Evolutionary conservation across 768 basidiomycete genomes (phyloP).

Genomic region (Baorangia bicolor): DNA sequence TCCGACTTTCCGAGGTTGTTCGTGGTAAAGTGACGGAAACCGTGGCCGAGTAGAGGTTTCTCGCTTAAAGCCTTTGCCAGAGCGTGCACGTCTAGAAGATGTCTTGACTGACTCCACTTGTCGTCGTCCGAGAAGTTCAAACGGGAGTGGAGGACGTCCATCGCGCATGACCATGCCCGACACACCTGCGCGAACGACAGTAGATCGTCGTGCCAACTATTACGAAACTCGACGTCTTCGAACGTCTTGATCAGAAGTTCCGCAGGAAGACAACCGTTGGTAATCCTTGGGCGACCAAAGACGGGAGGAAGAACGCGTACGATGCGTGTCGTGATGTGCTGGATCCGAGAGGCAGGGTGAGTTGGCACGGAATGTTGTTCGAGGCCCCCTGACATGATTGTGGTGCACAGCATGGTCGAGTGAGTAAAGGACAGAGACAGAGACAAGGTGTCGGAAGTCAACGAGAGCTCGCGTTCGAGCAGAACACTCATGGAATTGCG

Average conservation of each 20-base stretch:
- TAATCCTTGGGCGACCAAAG: background rate
- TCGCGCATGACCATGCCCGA: conserved; percentile 24
- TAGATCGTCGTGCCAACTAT: conserved; percentile 22
- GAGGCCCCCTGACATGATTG: background rate
- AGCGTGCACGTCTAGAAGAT: conserved; percentile 12
- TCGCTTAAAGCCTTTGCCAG: conserved; percentile 18
- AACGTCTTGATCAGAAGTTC: conserved; percentile 25
- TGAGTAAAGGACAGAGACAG: conserved; percentile 23
- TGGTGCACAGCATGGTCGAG: conserved; percentile 20
- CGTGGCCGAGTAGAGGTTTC: conserved; percentile 10
- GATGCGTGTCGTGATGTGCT: conserved; percentile 21
- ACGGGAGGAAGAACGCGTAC: conserved; percentile 17
- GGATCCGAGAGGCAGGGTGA: conserved; percentile 14
- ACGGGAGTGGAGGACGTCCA: conserved; percentile 16
- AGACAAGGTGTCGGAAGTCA: conserved; percentile 18
- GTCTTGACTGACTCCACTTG: background rate
- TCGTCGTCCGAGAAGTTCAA: conserved; percentile 19
- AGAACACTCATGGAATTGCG: conserved; percentile 5
- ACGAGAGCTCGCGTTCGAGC: conserved; percentile 14
- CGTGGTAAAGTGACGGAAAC: conserved; percentile 20
- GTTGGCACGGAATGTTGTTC: background rate
- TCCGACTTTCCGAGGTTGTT: conserved; percentile 9
- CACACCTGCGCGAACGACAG: conserved; percentile 28
- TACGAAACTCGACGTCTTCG: conserved; percentile 12
- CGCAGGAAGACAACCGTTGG: conserved; percentile 14